Conservation (phyloP, 1,139 yeast genomes). For the Kodamaea fungicola region DNA sequence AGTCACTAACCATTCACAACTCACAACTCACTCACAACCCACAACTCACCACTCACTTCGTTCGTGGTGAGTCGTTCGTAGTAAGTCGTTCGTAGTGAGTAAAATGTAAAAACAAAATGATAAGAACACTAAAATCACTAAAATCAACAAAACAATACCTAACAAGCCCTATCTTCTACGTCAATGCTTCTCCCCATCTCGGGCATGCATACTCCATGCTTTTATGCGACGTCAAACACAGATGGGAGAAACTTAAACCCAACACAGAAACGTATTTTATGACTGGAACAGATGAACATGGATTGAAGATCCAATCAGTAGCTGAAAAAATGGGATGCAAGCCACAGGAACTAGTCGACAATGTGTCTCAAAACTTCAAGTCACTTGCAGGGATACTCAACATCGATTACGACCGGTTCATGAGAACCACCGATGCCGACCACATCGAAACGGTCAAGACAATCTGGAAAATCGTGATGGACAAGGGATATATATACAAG, state of each 20-base stretch:
- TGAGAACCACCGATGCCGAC: constrained; percentile 85
- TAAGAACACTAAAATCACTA: too few species aligned
- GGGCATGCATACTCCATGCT: constrained; percentile 93
- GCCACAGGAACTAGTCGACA: constrained; percentile 73
- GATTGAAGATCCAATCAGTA: constrained; percentile 81
- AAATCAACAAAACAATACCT: constrained; percentile 34
- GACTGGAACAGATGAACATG: constrained; percentile 98
- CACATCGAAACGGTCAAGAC: constrained; percentile 62
- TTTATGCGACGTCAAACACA: constrained; percentile 68
- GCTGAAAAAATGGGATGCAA: constrained; percentile 46
- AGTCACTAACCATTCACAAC: too few species aligned
- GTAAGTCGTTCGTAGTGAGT: too few species aligned
- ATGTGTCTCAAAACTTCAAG: constrained; percentile 61
- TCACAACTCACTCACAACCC: too few species aligned
- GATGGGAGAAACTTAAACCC: constrained; percentile 62
- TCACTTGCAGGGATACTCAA: constrained; percentile 54
- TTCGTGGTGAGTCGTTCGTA: too few species aligned
- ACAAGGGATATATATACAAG: constrained; percentile 68
- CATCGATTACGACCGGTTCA: constrained; percentile 70
- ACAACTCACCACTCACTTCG: too few species aligned
- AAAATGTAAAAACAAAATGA: too few species aligned
- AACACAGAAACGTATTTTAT: constrained; percentile 48
- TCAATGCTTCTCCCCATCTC: constrained; percentile 90
- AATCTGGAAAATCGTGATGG: constrained; percentile 64
- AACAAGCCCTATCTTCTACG: constrained; percentile 94